These are phyloP conservation scores for Smittium culicis DNA, from an alignment of 371 early-diverging fungal species.

Conservation along the genomic window DNA sequence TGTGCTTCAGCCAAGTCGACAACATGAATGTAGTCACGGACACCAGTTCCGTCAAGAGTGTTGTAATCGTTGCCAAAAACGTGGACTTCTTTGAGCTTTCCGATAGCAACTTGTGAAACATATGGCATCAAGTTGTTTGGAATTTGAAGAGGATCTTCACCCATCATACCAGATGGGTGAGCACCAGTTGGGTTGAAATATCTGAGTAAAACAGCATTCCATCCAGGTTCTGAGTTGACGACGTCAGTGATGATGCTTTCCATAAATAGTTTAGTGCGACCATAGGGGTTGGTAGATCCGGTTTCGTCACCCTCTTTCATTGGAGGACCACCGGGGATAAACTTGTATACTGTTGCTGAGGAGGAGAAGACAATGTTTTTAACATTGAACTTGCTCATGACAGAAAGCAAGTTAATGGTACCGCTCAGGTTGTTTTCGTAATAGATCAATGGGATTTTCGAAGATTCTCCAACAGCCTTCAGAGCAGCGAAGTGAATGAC, in stretches of 20 bases:
- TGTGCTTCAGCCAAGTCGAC: constrained; percentile 77
- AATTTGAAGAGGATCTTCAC: constrained; percentile 66
- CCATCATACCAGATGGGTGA: constrained; percentile 70
- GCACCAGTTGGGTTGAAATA: constrained; percentile 89
- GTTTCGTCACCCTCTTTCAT: constrained; percentile 28
- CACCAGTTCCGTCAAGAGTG: constrained; percentile 75
- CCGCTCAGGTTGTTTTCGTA: constrained; percentile 77
- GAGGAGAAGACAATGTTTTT: constrained; percentile 71
- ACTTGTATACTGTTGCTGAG: constrained; percentile 76
- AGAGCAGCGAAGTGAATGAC: too few relatives aligned
- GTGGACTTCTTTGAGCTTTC: constrained; percentile 50
- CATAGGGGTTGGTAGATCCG: constrained; percentile 65
- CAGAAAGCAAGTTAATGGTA: constrained; percentile 52
- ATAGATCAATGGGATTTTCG: constrained; percentile 63
- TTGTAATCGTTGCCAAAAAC: constrained; percentile 75
- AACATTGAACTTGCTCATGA: constrained; percentile 47
- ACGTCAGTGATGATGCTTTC: constrained; percentile 66
- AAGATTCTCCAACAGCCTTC: constrained; percentile 78
- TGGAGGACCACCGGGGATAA: constrained; percentile 38
- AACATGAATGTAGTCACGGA: constrained; percentile 83
- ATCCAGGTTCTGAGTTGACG: constrained; percentile 36
- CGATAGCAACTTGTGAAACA: constrained; percentile 64
- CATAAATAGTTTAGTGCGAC: constrained; percentile 69
- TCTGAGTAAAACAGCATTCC: constrained; percentile 60
- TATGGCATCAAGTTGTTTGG: constrained; percentile 85